Evolutionary conservation across 139 green algal genomes (phyloP), one percentile per base, ranked within the genome.

Genomic region (Auxenochlorella protothecoides): DNA sequence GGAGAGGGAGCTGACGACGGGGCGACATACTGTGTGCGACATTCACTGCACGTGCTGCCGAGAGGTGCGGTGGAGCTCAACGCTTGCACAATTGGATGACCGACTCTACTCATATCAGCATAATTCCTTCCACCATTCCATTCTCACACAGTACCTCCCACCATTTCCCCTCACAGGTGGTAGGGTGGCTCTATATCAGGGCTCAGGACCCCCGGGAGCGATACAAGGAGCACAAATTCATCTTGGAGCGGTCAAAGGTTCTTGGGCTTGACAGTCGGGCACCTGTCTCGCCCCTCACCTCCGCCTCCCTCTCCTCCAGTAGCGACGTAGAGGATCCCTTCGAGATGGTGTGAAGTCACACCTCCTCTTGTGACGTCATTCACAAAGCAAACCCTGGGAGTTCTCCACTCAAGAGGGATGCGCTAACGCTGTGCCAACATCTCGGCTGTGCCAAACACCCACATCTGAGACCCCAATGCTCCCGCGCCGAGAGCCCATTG

Each of bases 1-100:
- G 57, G 71, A 76, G 56, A 59, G 71, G 12, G 60, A 76, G 6
- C 67, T 76, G 71, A 72, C 61, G 15, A 71, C 71, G 0, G 71
- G 71, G 16, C 57, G n/a, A 4, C 71, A 76, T 12, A 54, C 59
- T 2, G 71, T 76, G 14, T 44, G 63, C 13, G 71, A 76, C 44
- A 12, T 76, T 5, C 68, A 71, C 63, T 76, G 71, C 60, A 56
- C 52, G 44, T 16, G 11, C 16, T 76, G 71, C 55, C 9, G 27
- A 51, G 15, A 70, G 15, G 27, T 76, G 3, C 16, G 71, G 44
- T 76, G 61, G 71, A 44, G 27, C 27, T 44, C n/a, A 70, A 62
- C 9, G 57, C 9, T 11, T 9, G 57, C 9, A 11, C 9, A 62
- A 62, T 62, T 62, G 9, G 9, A 62, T 62, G 57, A 15, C 9